Conservation (phyloP, 257 asterid genomes). For the Nicotiana knightiana region DNA sequence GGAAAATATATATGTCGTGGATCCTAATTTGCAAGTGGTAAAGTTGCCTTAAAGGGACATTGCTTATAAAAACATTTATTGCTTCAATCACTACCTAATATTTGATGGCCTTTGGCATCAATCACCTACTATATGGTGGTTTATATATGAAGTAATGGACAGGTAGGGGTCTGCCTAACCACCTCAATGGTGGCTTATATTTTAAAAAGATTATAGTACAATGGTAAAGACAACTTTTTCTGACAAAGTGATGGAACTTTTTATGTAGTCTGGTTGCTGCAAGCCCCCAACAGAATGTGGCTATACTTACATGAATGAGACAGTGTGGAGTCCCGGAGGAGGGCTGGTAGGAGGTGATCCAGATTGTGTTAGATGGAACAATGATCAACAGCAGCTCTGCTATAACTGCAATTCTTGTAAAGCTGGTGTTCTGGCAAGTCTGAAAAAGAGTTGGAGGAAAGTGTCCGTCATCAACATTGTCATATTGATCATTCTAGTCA, state of each 20-base stretch:
- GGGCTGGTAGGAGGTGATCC: conserved; percentile 41
- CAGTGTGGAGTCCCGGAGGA: conserved; percentile 42
- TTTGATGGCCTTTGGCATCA: not conserved
- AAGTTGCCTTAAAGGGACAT: not conserved
- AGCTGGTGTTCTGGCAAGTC: conserved; percentile 85
- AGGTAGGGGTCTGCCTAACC: too few relatives aligned
- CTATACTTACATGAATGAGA: conserved; percentile 53
- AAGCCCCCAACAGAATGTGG: conserved; percentile 87
- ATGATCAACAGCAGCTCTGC: conserved; percentile 59
- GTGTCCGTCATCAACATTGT: conserved; percentile 68
- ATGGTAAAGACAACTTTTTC: not conserved
- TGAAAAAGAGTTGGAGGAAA: conserved; percentile 84
- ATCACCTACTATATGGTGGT: not conserved
- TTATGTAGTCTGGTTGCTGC: conserved; percentile 84
- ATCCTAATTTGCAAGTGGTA: not conserved
- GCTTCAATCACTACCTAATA: not conserved
- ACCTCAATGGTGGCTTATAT: too few relatives aligned
- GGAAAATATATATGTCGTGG: not conserved
- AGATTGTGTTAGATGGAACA: conserved; percentile 69
- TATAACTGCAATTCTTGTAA: conserved; percentile 72
- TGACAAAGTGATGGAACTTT: not conserved
- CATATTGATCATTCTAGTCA: conserved; percentile 60
- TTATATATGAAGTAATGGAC: too few relatives aligned
- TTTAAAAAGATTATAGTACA: too few relatives aligned
- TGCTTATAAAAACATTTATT: not conserved